A percentile compares a stretch with the other conserved stretches of the same genome.
phyloP scores from a whole-genome alignment of 768 basidiomycete genomes.

The Austroboletus eburneus region DNA sequence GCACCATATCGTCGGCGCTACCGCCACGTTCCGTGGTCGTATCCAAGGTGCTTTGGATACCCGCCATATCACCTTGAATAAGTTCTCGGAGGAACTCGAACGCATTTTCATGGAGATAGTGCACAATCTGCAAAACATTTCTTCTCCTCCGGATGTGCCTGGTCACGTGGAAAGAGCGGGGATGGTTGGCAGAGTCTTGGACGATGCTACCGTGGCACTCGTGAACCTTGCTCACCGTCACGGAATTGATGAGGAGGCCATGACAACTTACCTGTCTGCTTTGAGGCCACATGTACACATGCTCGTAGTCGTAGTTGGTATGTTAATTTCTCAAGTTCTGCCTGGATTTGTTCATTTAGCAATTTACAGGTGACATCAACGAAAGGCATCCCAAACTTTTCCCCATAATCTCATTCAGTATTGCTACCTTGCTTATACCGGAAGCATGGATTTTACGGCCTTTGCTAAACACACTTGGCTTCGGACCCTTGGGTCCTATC shows the following conservation, averaged over 20 bases:
- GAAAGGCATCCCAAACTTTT: constrained; percentile 9
- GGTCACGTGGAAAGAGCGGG: constrained; percentile 1
- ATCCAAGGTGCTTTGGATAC: constrained; percentile 8
- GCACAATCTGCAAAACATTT: constrained; percentile 1
- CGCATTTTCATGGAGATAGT: constrained; percentile 1
- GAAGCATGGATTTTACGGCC: constrained; percentile 15
- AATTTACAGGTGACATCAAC: constrained; percentile 9
- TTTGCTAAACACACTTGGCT: constrained; percentile 11
- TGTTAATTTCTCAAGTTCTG: not conserved
- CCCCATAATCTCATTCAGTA: not conserved
- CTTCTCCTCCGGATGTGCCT: not conserved
- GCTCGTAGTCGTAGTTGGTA: constrained; percentile 11
- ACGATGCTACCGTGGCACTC: constrained; percentile 3
- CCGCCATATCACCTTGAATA: constrained; percentile 4
- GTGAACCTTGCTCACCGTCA: not conserved
- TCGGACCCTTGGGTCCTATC: constrained; percentile 12
- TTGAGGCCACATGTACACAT: constrained; percentile 6
- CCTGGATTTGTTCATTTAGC: not conserved
- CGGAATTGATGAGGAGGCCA: constrained; percentile 4
- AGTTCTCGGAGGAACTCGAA: constrained; percentile 11
- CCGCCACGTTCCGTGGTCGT: constrained; percentile 8
- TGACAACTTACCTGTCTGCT: not conserved
- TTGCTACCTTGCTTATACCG: constrained; percentile 7
- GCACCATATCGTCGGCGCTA: constrained; percentile 10
- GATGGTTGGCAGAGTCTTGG: constrained; percentile 7